Evolutionary conservation across 2,329 filamentous ascomycete species (phyloP).

Genomic region (Colletotrichum cereale): DNA sequence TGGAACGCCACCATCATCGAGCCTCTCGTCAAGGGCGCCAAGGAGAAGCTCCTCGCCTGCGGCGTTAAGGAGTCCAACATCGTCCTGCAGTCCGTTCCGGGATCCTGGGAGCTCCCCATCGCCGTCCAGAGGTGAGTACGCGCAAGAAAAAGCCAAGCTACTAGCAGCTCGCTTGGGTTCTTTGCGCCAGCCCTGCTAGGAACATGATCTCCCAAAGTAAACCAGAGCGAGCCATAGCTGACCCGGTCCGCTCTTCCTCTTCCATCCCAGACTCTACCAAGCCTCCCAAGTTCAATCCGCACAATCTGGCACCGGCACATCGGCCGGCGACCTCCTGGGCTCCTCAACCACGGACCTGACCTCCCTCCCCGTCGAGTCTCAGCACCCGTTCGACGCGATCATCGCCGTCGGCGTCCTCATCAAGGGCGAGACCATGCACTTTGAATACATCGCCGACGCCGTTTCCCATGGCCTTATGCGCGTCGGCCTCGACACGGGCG

Average conservation of each 20-base stretch:
- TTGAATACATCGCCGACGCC: constrained; percentile 96
- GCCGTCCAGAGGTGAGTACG: constrained; percentile 81
- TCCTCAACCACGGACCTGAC: constrained; percentile 76
- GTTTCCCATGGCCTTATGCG: constrained; percentile 95
- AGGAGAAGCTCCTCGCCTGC: constrained; percentile 79
- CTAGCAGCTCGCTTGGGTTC: background rate
- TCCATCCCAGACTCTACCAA: constrained; percentile 75
- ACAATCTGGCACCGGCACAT: constrained; percentile 68
- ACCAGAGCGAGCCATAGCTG: constrained; percentile 4
- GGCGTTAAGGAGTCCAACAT: constrained; percentile 93
- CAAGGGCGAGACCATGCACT: constrained; percentile 99
- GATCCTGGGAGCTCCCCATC: constrained; percentile 94
- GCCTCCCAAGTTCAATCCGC: constrained; percentile 88
- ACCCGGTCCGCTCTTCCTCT: background rate
- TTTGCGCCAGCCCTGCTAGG: background rate
- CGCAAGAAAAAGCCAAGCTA: background rate
- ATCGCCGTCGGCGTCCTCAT: constrained; percentile 97
- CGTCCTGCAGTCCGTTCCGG: constrained; percentile 88
- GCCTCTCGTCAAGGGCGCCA: constrained; percentile 83
- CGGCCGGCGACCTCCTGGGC: constrained; percentile 82
- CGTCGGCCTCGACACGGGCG: constrained; percentile 87
- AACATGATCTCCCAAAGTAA: background rate
- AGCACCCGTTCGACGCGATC: constrained; percentile 85
- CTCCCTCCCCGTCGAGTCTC: constrained; percentile 57
- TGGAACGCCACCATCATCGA: constrained; percentile 95